These are phyloP conservation scores for Batkoa obscura DNA, from an alignment of 371 early-diverging fungal species.

Conservation along the genomic window DNA sequence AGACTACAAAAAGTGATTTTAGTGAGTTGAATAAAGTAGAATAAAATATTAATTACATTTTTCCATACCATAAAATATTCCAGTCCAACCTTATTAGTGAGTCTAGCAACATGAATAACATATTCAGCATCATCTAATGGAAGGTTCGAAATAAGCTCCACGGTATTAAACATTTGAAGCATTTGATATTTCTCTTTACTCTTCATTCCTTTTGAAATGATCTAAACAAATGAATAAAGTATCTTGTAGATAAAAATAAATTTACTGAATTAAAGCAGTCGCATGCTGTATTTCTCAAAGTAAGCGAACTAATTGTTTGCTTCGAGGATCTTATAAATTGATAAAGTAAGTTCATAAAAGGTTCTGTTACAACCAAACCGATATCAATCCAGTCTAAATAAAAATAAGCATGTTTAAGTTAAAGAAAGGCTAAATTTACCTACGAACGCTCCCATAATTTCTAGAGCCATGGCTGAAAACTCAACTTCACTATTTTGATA, in stretches of 20 bases:
- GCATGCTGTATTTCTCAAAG: conserved; percentile 27
- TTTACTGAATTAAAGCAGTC: conserved; percentile 52
- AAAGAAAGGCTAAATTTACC: conserved; percentile 10
- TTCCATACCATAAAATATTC: conserved; percentile 65
- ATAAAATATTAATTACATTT: conserved; percentile 13
- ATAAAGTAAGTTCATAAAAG: conserved; percentile 57
- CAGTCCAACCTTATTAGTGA: conserved; percentile 60
- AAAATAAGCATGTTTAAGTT: neutral
- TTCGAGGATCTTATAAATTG: conserved; percentile 28
- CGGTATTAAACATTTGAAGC: conserved; percentile 54
- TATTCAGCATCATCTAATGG: conserved; percentile 38
- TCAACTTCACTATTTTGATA: conserved; percentile 25
- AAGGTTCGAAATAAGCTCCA: conserved; percentile 31
- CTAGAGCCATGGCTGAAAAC: conserved; percentile 39
- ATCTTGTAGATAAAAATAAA: neutral
- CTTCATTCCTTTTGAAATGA: conserved; percentile 83
- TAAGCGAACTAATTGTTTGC: conserved; percentile 27
- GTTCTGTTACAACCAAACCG: conserved; percentile 63
- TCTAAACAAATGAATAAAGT: conserved; percentile 10
- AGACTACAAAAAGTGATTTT: neutral
- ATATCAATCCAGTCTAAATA: conserved; percentile 79
- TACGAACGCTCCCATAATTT: conserved; percentile 40
- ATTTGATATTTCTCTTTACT: conserved; percentile 69
- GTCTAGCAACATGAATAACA: conserved; percentile 59
- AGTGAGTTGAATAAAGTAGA: neutral